Base-by-base conservation (phyloP, 192 early-diverging fungal species). In the Rhizophagus sp. region DNA sequence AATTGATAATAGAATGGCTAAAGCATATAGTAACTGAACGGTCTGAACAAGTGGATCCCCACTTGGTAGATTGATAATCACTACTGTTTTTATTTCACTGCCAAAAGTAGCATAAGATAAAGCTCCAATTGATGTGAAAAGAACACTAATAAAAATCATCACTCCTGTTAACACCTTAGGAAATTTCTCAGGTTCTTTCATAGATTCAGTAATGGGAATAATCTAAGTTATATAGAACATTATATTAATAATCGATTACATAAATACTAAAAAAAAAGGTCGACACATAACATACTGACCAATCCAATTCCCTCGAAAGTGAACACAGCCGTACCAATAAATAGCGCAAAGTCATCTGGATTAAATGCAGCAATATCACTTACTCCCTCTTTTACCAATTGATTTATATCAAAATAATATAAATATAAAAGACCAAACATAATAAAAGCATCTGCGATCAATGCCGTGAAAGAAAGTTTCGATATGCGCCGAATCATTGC, bases 261-360 rank as follows among this genome's bases (percentile, higher is more conserved):
- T 65, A 12, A 67, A 36, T 52, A 49, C 34, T 2, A 27, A 19
- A 11, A 36, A 47, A 5, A 5, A 19, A 17, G 6, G 6, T 19
- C 41, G 12, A 11, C 9, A 24, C 8, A 11, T 19, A 11, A 33
- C 12, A 52, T 52, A 49, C 24, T n/a, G 10, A 73, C 92, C 36
- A 96, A 83, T 67, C 95, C 93, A 74, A 96, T 94, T 71, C 96
- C 94, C 87, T 95, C 95, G 80, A 93, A 97, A 17, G 93, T 90
- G 86, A 92, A 97, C 73, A 97, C 94, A 52, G 97, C 97, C 17
- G 97, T 99, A 72, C 97, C 97, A 62, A 99, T 92, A 80, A 97
- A 96, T 63, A 97, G 83, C 33, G 95, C 89, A 80, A 96, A 97
- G 62, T 90, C 89, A 73, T 91, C 87, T 64, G 87, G 81, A 85